These are phyloP conservation scores for Amauroascus niger DNA, from an alignment of 2,329 filamentous ascomycete genomes.

Conservation along the genomic window DNA sequence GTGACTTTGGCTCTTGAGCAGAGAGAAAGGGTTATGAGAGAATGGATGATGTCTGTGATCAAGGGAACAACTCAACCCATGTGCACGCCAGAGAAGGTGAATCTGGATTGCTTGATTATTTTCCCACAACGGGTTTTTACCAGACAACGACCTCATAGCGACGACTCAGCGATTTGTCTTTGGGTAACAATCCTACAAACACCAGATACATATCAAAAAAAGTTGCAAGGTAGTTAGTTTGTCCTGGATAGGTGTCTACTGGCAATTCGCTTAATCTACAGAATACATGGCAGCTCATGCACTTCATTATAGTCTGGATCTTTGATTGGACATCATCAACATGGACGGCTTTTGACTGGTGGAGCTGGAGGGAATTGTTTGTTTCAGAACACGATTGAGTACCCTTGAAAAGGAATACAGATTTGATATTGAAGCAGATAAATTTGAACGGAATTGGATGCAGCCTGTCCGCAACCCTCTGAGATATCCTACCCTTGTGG, in stretches of 20 bases:
- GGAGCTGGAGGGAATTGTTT: neutral
- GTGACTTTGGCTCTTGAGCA: neutral
- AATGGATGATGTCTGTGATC: neutral
- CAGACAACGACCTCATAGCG: too few relatives aligned
- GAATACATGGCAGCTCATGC: neutral
- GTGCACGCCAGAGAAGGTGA: too few relatives aligned
- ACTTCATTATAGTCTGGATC: neutral
- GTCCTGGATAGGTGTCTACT: neutral
- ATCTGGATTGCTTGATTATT: too few relatives aligned
- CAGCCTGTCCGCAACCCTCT: neutral
- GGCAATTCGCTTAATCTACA: slow-evolving; percentile 2
- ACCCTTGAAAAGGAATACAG: neutral
- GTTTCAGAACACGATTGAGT: slow-evolving; percentile 5
- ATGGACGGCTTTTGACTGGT: neutral
- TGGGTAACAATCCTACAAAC: neutral
- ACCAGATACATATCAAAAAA: neutral
- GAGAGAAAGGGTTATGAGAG: neutral
- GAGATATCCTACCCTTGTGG: too few relatives aligned
- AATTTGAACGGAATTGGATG: too few relatives aligned
- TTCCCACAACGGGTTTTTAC: too few relatives aligned
- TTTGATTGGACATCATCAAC: neutral
- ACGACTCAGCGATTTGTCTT: neutral
- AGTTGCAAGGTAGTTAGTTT: neutral
- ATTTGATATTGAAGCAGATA: neutral
- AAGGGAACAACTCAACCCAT: too few relatives aligned